Evolutionary conservation across 805 yeast genomes (phyloP).

Genomic region (Lipomyces spencermartinsiae): DNA sequence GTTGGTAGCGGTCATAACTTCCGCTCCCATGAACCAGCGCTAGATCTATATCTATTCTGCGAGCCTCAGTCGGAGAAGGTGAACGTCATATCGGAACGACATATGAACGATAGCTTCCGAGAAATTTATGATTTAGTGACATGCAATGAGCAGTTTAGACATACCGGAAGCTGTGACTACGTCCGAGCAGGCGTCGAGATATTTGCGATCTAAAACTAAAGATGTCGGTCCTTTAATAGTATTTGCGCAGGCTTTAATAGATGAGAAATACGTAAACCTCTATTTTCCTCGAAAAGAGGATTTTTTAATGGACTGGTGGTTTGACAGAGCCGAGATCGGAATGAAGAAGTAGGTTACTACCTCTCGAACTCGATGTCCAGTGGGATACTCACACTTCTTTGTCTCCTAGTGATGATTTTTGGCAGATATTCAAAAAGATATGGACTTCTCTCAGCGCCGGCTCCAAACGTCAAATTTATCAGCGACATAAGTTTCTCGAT

Average conservation of each 20-base stretch:
- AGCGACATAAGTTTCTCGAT: constrained; percentile 28
- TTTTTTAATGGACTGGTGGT: constrained; percentile 48
- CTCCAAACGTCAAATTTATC: constrained; percentile 16
- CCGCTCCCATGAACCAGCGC: background rate
- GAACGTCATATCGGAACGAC: background rate
- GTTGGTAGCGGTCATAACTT: too few species aligned
- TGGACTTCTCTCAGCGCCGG: constrained; percentile 15
- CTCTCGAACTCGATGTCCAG: background rate
- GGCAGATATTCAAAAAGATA: constrained; percentile 23
- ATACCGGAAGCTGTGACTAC: constrained; percentile 14
- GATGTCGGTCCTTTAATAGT: constrained; percentile 36
- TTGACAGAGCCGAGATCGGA: constrained; percentile 51
- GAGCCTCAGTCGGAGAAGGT: background rate
- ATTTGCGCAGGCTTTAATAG: constrained; percentile 39
- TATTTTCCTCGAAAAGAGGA: constrained; percentile 45
- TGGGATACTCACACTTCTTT: background rate
- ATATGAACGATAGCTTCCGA: background rate
- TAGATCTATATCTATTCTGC: too few species aligned
- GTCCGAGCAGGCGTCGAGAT: constrained; percentile 45
- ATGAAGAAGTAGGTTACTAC: constrained; percentile 17
- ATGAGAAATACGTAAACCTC: constrained; percentile 33
- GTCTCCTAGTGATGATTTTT: constrained; percentile 19
- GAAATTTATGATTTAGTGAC: background rate
- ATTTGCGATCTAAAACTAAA: constrained; percentile 41
- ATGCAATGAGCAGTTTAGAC: background rate